Evolutionary conservation across 1,139 yeast genomes (phyloP).

Genomic region (Casaregolazyma lundiana): DNA sequence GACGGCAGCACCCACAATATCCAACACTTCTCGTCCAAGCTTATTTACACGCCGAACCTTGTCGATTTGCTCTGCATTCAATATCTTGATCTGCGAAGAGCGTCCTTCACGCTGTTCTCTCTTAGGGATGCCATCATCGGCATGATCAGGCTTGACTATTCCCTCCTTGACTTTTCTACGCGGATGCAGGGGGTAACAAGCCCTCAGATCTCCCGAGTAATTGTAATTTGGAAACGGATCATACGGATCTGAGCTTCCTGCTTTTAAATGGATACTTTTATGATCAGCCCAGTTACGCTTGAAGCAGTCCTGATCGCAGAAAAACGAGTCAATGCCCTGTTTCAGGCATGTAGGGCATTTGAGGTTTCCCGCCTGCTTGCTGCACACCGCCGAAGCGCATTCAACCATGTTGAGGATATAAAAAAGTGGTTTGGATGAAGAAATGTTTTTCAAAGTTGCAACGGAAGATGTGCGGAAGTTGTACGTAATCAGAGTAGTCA

Average conservation of each 20-base stretch:
- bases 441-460: not conserved
- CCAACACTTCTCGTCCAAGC: constrained; percentile 83
- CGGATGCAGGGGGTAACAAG: constrained; percentile 76
- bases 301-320: constrained; percentile 86
- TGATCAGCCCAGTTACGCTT: constrained; percentile 65
- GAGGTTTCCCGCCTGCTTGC: constrained; percentile 69
- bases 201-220: constrained; percentile 71
- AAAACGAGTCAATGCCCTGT: constrained; percentile 53
- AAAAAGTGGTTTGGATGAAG: not conserved
- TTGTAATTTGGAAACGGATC: constrained; percentile 82
- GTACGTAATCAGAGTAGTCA: too few species aligned
- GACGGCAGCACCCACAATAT: constrained; percentile 76
- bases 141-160: constrained; percentile 80
- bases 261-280: constrained; percentile 44
- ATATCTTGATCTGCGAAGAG: constrained; percentile 57
- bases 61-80: constrained; percentile 61
- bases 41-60: constrained; percentile 69
- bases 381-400: constrained; percentile 60
- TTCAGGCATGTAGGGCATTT: constrained; percentile 93
- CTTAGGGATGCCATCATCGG: constrained; percentile 70
- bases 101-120: constrained; percentile 74
- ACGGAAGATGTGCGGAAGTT: too few species aligned
- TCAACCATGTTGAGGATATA: constrained; percentile 2
- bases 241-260: constrained; percentile 44
- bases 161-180: constrained; percentile 66